Evolutionary conservation across 148 eudicot genomes (phyloP).

Genomic region (Suaeda aralocaspica): DNA sequence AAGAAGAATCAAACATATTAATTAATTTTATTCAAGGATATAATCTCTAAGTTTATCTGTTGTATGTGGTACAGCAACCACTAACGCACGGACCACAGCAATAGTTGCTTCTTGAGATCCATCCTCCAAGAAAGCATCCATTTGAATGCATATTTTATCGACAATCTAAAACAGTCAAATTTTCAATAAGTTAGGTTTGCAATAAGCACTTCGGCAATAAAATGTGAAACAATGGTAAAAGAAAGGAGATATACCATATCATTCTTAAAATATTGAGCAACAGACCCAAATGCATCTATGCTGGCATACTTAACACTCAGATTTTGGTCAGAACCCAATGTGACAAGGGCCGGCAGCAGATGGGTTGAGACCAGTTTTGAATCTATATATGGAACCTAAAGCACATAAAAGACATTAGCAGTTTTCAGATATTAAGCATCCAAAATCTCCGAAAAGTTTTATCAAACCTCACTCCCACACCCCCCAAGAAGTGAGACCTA

Average conservation of each 20-base stretch:
- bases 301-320: conserved; percentile 84
- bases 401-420: conserved; percentile 9
- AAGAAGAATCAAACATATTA: not conserved
- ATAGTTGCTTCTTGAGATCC: conserved; percentile 94
- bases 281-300: conserved; percentile 95
- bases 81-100: conserved; percentile 86
- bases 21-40: conserved; percentile 49
- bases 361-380: conserved; percentile 80
- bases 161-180: conserved; percentile 54
- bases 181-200: conserved; percentile 20
- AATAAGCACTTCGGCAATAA: conserved; percentile 3
- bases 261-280: conserved; percentile 88
- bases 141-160: conserved; percentile 94
- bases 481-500: conserved; percentile 32
- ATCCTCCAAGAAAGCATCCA: conserved; percentile 99
- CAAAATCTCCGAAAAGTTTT: not conserved
- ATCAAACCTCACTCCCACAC: too few relatives aligned
- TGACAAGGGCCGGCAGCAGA: conserved; percentile 92
- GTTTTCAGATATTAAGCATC: not conserved
- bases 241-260: conserved; percentile 57
- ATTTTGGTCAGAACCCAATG: conserved; percentile 94
- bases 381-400: conserved; percentile 83
- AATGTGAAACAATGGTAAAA: not conserved
- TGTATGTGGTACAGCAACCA: conserved; percentile 91
- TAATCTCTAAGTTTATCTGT: conserved; percentile 92